These are phyloP conservation scores for Penicillium griseofulvum DNA, from an alignment of 2,329 filamentous ascomycete genomes.

Conservation along the genomic window DNA sequence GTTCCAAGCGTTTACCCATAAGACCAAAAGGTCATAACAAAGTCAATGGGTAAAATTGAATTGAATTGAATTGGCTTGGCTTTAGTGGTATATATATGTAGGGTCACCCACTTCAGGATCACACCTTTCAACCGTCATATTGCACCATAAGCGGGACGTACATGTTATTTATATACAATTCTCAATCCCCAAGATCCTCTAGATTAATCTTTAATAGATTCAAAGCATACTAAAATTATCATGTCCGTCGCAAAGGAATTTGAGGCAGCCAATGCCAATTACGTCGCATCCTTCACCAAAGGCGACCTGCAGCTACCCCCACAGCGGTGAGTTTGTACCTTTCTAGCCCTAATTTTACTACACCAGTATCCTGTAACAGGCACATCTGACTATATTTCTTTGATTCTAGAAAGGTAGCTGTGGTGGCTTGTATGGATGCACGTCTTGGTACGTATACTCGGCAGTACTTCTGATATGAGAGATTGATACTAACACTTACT, in stretches of 20 bases:
- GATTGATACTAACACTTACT: not conserved
- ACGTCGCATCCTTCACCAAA: conserved; percentile 61
- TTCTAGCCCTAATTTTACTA: not conserved
- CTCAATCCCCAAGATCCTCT: conserved; percentile 3
- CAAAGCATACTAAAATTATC: not conserved
- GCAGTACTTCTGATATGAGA: not conserved
- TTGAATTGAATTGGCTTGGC: no score
- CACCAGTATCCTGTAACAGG: not conserved
- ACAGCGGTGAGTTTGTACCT: conserved; percentile 48
- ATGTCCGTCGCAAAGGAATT: conserved; percentile 49
- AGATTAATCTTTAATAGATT: not conserved
- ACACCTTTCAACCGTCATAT: not conserved
- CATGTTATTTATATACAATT: conserved; percentile 7
- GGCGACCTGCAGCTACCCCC: conserved; percentile 67
- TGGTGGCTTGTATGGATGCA: conserved; percentile 80
- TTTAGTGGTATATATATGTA: no score
- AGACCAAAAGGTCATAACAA: no score
- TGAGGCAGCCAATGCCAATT: conserved; percentile 56
- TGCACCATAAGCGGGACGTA: conserved; percentile 13
- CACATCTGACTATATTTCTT: not conserved
- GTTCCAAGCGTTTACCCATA: no score
- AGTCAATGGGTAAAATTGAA: no score
- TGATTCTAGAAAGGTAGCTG: conserved; percentile 20
- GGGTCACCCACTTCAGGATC: no score
- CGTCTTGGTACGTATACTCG: conserved; percentile 41